phyloP scores from a whole-genome alignment of 805 yeast species.

The Komagataella mondaviorum region DNA sequence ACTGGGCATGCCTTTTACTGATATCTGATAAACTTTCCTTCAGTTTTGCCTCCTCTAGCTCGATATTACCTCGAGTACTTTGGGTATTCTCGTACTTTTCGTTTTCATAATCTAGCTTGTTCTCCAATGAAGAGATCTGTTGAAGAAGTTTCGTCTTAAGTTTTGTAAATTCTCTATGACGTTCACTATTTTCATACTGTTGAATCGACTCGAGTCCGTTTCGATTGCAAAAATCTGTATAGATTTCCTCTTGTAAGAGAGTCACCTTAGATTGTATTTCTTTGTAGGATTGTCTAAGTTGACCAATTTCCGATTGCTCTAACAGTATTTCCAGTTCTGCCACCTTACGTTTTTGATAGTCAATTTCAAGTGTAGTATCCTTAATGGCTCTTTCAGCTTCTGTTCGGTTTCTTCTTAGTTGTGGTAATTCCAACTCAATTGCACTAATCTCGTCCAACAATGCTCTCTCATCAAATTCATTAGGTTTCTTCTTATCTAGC shows the following conservation, averaged over 20 bases:
- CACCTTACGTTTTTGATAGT: conserved; percentile 23
- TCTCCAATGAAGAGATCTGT: conserved; percentile 46
- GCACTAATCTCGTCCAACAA: conserved; percentile 41
- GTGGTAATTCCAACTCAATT: conserved; percentile 21
- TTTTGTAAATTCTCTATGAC: conserved; percentile 38
- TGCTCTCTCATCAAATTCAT: conserved; percentile 40
- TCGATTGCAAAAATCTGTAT: conserved; percentile 37
- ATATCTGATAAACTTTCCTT: conserved; percentile 20
- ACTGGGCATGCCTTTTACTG: neutral
- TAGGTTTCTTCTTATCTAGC: conserved; percentile 30
- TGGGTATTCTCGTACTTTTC: conserved; percentile 43
- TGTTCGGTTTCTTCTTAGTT: conserved; percentile 13
- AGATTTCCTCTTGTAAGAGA: conserved; percentile 30
- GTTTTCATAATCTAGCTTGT: conserved; percentile 49
- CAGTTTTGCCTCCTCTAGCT: conserved; percentile 19
- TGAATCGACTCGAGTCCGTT: conserved; percentile 41
- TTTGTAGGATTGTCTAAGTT: conserved; percentile 15
- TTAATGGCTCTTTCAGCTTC: conserved; percentile 14
- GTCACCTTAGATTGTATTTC: conserved; percentile 3
- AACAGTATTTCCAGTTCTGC: conserved; percentile 11
- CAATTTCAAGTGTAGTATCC: conserved; percentile 30
- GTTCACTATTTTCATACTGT: conserved; percentile 52
- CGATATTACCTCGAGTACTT: conserved; percentile 29
- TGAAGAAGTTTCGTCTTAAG: conserved; percentile 49
- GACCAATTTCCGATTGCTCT: conserved; percentile 13